These are phyloP conservation scores for Canna indica DNA, from an alignment of 176 grass and related monocot genomes.

Conservation along the genomic window DNA sequence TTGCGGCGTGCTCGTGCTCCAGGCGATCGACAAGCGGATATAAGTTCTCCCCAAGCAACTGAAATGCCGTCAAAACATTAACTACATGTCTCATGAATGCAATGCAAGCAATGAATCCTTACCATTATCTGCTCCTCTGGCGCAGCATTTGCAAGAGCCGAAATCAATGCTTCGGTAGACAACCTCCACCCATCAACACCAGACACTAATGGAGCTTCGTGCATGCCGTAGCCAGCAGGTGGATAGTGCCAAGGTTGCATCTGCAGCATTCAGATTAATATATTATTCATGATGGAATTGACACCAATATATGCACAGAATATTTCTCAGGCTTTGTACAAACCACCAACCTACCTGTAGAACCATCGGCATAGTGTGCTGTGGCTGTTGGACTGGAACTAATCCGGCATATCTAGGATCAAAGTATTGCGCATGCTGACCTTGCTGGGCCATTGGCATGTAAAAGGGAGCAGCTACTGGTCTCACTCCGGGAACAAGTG, in stretches of 20 bases:
- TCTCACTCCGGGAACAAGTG: slow-evolving; percentile 84
- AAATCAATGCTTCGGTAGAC: slow-evolving; percentile 46
- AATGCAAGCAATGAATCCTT: not conserved
- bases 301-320: not conserved
- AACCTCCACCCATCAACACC: slow-evolving; percentile 38
- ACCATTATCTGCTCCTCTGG: slow-evolving; percentile 5
- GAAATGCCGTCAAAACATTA: not conserved
- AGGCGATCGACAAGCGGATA: slow-evolving; percentile 27
- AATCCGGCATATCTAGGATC: slow-evolving; percentile 42
- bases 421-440: slow-evolving; percentile 67
- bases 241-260: slow-evolving; percentile 64
- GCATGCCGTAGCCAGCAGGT: slow-evolving; percentile 33
- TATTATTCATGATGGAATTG: not conserved
- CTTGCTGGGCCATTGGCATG: slow-evolving; percentile 66
- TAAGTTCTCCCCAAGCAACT: slow-evolving; percentile 40
- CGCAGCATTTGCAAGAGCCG: slow-evolving; percentile 9
- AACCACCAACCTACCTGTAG: slow-evolving; percentile 39
- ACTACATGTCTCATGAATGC: not conserved
- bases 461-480: slow-evolving; percentile 54
- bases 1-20: slow-evolving; percentile 15
- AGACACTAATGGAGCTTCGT: slow-evolving; percentile 37
- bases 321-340: not conserved
- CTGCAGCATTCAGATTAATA: slow-evolving; percentile 20
- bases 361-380: slow-evolving; percentile 41
- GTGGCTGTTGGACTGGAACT: slow-evolving; percentile 25